Base-by-base conservation (phyloP, 768 basidiomycete genomes). In the Leccinellum rugosiceps region DNA sequence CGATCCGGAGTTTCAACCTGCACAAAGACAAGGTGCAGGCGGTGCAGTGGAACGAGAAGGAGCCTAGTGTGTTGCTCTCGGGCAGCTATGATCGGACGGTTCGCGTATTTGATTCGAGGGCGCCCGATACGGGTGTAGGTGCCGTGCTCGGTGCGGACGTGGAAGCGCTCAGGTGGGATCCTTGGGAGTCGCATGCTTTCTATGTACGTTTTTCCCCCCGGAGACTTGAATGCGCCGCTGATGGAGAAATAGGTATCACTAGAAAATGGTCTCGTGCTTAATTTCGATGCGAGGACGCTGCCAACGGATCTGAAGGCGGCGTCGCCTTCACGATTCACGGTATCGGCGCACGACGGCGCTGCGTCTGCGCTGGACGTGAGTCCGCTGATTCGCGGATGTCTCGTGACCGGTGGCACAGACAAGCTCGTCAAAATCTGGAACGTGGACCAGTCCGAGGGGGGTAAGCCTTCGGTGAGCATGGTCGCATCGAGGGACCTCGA, bases 371-470 rank as follows among this genome's bases (percentile, higher is more conserved):
- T 99, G 47, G 97, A 98, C 70, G 81, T 98, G 60, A 97, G 93
- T 69, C 86, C 94, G 4, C 86, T 92, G 67, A 80, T 98, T 41
- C 85, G 83, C 53, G 97, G 97, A 1, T 95, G 92, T 72, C 78
- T 99, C 63, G 92, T 83, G 17, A 98, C 97, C 0, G 97, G 96
- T 19, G 97, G 97, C 2, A 87, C 88, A 19, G 97, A 98, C 78
- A 97, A 95, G 70, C 76, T 92, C 32, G 92, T 97, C 70, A 98
- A 98, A 73, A 79, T 98, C 4, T 99, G 97, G 97, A 98, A 98
- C 67, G 78, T 96, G 48, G 88, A 90, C 58, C 85, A 84, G 47
- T 78, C 79, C 17, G 74, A 73, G 17, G 78, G 76, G 7, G 85
- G 81, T 28, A 90, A 88, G 75, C 78, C 83, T 34, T 83, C 83